A percentile compares a stretch with the other conserved stretches of the same genome.
These are phyloP conservation scores for Xylaria flabelliformis DNA, from an alignment of 495 filamentous ascomycete species.

Conservation along the genomic window DNA sequence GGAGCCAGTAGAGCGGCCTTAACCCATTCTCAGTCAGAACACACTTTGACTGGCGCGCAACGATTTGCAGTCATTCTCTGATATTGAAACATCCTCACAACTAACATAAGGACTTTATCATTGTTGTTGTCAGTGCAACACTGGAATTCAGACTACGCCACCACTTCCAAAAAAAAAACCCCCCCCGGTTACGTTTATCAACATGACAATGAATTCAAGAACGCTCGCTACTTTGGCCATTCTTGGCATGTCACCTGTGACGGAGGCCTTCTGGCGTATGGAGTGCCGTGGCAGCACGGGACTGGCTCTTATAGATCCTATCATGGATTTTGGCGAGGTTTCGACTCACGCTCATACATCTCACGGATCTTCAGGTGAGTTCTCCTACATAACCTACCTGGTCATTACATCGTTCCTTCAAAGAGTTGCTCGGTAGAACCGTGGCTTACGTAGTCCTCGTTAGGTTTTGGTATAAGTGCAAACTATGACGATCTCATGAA, in stretches of 20 bases:
- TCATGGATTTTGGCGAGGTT: constrained; percentile 63
- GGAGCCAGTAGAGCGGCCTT: neutral
- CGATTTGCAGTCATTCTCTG: neutral
- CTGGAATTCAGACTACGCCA: neutral
- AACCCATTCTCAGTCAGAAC: neutral
- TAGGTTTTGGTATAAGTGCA: constrained; percentile 57
- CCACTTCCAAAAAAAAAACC: neutral
- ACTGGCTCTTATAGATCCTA: constrained; percentile 73
- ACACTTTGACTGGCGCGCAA: neutral
- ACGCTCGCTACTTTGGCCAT: constrained; percentile 37
- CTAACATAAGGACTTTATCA: neutral
- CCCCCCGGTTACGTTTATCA: constrained; percentile 2
- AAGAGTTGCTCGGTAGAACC: neutral
- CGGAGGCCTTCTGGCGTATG: constrained; percentile 85
- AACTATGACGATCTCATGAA: constrained; percentile 56
- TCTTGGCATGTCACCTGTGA: constrained; percentile 44
- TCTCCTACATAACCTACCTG: neutral
- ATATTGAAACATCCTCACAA: neutral
- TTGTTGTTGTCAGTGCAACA: neutral
- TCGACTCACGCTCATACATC: constrained; percentile 77
- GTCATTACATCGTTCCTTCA: too few species aligned
- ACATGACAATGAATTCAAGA: constrained; percentile 41
- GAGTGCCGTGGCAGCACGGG: constrained; percentile 73
- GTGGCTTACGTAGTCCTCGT: constrained; percentile 11
- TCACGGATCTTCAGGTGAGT: constrained; percentile 68